Evolutionary conservation across 495 filamentous ascomycete species (phyloP).

Genomic region (Staphylotrichum longicolle): DNA sequence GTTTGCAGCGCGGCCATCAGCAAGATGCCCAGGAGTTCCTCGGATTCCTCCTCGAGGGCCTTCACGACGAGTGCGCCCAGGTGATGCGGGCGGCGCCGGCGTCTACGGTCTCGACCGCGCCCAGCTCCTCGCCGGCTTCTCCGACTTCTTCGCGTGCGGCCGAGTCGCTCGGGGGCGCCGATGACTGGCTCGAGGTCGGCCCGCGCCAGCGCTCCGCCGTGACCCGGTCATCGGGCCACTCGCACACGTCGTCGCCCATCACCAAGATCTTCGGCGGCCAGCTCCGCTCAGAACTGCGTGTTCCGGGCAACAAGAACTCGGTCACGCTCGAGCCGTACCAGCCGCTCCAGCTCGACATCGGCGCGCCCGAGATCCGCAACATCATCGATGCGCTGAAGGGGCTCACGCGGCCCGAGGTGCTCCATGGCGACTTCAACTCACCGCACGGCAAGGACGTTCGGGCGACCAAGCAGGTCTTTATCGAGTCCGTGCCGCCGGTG

Average conservation of each 20-base stretch:
- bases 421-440: constrained; percentile 85
- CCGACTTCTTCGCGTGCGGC: constrained; percentile 38
- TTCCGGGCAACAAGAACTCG: constrained; percentile 82
- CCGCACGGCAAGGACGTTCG: constrained; percentile 70
- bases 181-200: constrained; percentile 91
- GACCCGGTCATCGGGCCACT: constrained; percentile 81
- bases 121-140: constrained; percentile 39
- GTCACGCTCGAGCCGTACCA: constrained; percentile 93
- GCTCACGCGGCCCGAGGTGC: constrained; percentile 74
- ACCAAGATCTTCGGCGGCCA: constrained; percentile 94
- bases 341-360: constrained; percentile 92
- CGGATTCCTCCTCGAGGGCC: constrained; percentile 85
- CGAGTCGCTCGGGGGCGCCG: constrained; percentile 43
- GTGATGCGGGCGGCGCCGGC: constrained; percentile 59
- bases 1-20: constrained; percentile 78
- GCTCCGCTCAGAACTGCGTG: constrained; percentile 81
- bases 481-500: constrained; percentile 88
- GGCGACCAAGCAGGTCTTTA: constrained; percentile 91
- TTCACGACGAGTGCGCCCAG: constrained; percentile 87
- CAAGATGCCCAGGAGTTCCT: constrained; percentile 98
- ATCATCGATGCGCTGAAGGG: constrained; percentile 88
- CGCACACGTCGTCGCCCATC: constrained; percentile 72
- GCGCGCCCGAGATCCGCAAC: constrained; percentile 75
- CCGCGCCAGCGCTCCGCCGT: constrained; percentile 83
- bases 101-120: constrained; percentile 42